Base-by-base conservation (phyloP, 768 basidiomycete species). In the Mycena sanguinolenta region DNA sequence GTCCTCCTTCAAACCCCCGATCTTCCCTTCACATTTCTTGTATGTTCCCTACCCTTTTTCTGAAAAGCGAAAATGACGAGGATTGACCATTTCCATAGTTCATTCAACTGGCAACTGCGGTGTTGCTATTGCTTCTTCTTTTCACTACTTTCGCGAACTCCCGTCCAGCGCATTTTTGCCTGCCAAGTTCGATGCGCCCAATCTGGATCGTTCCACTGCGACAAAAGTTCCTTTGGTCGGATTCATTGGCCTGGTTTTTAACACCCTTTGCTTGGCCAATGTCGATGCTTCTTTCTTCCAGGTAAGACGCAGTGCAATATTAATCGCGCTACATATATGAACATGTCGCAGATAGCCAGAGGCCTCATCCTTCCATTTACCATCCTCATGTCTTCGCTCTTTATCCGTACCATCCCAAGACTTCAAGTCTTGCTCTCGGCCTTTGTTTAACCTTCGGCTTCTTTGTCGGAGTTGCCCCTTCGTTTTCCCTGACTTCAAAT, bases 181-280 rank as follows among this genome's bases (percentile, higher is more conserved):
- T 17, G 16, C 25, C 66, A 79, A 77, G 52, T 77, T 86, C 28
- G 81, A 84, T 69, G 79, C 87, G 21, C 86, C 86, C 1, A 76
- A 74, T 17, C 69, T 83, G 27, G 81, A 84, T 39, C 46, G 78
- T 6, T 75, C 74, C 46, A 80, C 78, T 4, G 82, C 78, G 10
- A 82, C 79, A 73, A 84, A 83, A 64, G 81, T 86, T 28, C 57
- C 87, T 1, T 62, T 80, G 5, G 83, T 86, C 54, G 86, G 87
- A 68, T 82, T 86, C 27, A 75, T 83, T 10, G 87, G 88, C 0
- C 80, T 89, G 8, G 80, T 87, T 8, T 88, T 88, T 79, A 89
- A 89, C 69, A 88, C 85, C 3, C 82, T 88, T 17, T 89, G 88
- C 69, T 78, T 89, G 42, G 82, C 65, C 27, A 71, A 67, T 6